Conservation (phyloP, 805 yeast species). For the Suhomyces vadensis region DNA sequence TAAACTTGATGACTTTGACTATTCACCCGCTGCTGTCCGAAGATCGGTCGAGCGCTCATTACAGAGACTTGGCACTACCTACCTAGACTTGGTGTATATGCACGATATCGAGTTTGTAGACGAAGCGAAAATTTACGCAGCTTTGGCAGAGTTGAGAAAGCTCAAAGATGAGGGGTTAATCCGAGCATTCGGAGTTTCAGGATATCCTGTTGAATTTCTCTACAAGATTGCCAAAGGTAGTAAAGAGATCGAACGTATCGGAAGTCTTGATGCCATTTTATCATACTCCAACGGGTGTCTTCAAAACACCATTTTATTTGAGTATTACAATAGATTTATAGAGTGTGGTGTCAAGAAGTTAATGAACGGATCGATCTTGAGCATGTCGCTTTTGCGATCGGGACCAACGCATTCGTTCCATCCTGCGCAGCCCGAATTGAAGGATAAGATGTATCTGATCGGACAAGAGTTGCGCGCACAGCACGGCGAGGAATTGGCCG, state of each 20-base stretch:
- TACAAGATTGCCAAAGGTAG: conserved; percentile 49
- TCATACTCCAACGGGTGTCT: conserved; percentile 81
- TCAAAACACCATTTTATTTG: conserved; percentile 62
- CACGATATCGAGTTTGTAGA: conserved; percentile 87
- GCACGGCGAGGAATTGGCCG: conserved; percentile 66
- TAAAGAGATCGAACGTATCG: conserved; percentile 43
- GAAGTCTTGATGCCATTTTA: conserved; percentile 70
- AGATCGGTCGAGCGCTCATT: conserved; percentile 67
- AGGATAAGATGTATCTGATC: conserved; percentile 49
- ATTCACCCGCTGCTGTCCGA: conserved; percentile 59
- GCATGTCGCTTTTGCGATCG: conserved; percentile 81
- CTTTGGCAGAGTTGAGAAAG: conserved; percentile 57
- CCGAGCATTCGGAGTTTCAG: conserved; percentile 73
- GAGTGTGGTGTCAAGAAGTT: conserved; percentile 59
- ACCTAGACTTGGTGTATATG: conserved; percentile 78
- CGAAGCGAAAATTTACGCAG: conserved; percentile 55
- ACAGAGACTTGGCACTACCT: conserved; percentile 60
- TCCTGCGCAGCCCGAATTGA: conserved; percentile 68
- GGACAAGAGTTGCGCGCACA: conserved; percentile 40
- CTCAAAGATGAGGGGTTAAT: conserved; percentile 67
- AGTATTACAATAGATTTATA: conserved; percentile 48
- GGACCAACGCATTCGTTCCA: conserved; percentile 73
- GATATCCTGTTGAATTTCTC: conserved; percentile 78
- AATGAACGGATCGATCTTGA: conserved; percentile 81
- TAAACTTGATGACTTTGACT: conserved; percentile 69